Evolutionary conservation across 1,139 yeast genomes (phyloP).

Genomic region (Wickerhamomyces sp.): DNA sequence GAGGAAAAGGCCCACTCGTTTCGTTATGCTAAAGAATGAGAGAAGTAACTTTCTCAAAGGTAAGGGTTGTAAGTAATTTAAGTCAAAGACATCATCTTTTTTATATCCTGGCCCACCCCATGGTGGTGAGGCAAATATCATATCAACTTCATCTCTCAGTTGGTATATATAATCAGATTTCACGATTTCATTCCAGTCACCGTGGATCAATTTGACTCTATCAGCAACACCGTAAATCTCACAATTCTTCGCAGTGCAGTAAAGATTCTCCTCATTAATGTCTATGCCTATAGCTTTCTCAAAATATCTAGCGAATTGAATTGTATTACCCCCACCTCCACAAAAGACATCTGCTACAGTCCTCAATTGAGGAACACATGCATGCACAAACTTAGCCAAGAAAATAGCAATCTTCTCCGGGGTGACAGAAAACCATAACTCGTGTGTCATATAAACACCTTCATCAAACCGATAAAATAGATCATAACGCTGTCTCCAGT

Average conservation of each 20-base stretch:
- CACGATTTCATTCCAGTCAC: conserved; percentile 52
- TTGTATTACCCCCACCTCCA: conserved; percentile 95
- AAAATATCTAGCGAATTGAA: conserved; percentile 68
- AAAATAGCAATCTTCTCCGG: conserved; percentile 72
- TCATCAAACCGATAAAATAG: conserved; percentile 61
- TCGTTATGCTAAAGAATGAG: conserved; percentile 39
- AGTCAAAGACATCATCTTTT: conserved; percentile 41
- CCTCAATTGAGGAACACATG: conserved; percentile 45
- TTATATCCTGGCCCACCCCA: conserved; percentile 92
- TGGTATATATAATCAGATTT: conserved; percentile 23
- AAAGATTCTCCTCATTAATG: conserved; percentile 50
- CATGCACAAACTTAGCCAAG: conserved; percentile 51
- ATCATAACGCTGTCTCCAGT: conserved; percentile 55
- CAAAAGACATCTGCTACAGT: conserved; percentile 68
- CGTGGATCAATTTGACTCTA: conserved; percentile 42
- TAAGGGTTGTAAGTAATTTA: conserved; percentile 43
- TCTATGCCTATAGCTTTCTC: conserved; percentile 66
- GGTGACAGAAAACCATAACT: conserved; percentile 89
- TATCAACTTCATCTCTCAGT: conserved; percentile 41
- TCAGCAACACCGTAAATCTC: conserved; percentile 57
- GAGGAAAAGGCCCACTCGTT: conserved; percentile 64
- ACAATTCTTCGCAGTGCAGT: conserved; percentile 72
- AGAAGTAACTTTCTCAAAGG: conserved; percentile 40
- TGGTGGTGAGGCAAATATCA: conserved; percentile 85
- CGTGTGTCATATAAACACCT: conserved; percentile 69